Evolutionary conservation across 1,284 basidiomycete species (phyloP).

Genomic region (Ustilago curta): DNA sequence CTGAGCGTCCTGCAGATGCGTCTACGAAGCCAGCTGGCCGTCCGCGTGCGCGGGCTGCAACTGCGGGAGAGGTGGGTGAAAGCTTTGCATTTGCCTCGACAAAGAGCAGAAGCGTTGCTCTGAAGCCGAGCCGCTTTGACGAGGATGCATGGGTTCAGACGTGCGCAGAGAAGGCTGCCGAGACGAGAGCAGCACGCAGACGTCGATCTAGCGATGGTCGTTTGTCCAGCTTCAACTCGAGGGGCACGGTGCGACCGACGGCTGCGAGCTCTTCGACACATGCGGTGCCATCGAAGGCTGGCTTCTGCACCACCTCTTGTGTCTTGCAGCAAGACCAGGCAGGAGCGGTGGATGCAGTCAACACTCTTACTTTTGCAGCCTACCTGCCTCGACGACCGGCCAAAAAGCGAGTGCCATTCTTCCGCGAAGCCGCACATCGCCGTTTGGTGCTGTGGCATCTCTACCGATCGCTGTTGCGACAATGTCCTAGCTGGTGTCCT

Average conservation of each 20-base stretch:
- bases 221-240: conserved; percentile 9
- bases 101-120: conserved; percentile 14
- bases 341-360: background rate
- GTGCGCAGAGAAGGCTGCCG: conserved; percentile 40
- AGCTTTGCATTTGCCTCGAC: conserved; percentile 12
- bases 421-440: conserved; percentile 33
- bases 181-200: conserved; percentile 10
- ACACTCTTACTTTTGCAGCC: conserved; percentile 4
- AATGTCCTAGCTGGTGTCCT: conserved; percentile 24
- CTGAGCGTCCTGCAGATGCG: conserved; percentile 20
- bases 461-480: conserved; percentile 52
- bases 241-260: conserved; percentile 8
- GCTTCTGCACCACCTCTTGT: conserved; percentile 13
- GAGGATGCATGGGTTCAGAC: conserved; percentile 49
- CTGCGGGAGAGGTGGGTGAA: conserved; percentile 5
- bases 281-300: conserved; percentile 19
- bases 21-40: conserved; percentile 2
- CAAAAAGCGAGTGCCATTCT: conserved; percentile 47
- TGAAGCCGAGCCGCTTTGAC: conserved; percentile 14
- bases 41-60: conserved; percentile 8
- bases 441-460: conserved; percentile 41
- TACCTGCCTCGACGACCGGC: conserved; percentile 22
- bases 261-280: conserved; percentile 3
- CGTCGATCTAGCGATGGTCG: conserved; percentile 3
- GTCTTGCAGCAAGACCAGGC: no score